phyloP scores from a whole-genome alignment of 2,329 filamentous ascomycete species.

The Alternaria rosae region DNA sequence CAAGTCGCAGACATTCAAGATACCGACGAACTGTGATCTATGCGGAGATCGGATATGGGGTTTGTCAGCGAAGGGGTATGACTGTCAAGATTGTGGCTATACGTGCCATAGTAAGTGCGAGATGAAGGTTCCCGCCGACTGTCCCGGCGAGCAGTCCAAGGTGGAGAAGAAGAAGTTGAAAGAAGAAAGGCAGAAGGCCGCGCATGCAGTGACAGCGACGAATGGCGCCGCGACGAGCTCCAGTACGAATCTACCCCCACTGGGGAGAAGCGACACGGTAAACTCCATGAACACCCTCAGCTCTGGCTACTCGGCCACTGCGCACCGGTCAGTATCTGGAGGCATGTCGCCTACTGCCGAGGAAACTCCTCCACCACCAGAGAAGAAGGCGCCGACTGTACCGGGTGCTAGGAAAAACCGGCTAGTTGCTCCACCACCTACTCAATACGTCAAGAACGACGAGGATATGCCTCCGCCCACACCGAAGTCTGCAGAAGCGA shows the following conservation, averaged over 20 bases:
- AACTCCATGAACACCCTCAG: slow-evolving; percentile 77
- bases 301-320: slow-evolving; percentile 84
- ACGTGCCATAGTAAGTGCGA: slow-evolving; percentile 99
- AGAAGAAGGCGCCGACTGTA: slow-evolving; percentile 43
- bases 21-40: slow-evolving; percentile 96
- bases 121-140: slow-evolving; percentile 97
- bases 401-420: slow-evolving; percentile 64
- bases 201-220: slow-evolving; percentile 63
- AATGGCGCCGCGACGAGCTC: slow-evolving; percentile 57
- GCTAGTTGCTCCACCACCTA: slow-evolving; percentile 85
- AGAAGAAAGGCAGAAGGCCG: slow-evolving; percentile 79
- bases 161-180: slow-evolving; percentile 97
- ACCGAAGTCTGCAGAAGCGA: slow-evolving; percentile 61
- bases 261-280: slow-evolving; percentile 86
- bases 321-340: slow-evolving; percentile 76
- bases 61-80: slow-evolving; percentile 92
- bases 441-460: slow-evolving; percentile 77
- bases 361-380: slow-evolving; percentile 48
- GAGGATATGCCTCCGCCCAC: slow-evolving; percentile 51
- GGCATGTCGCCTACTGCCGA: slow-evolving; percentile 61
- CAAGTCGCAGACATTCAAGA: slow-evolving; percentile 98
- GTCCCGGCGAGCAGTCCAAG: slow-evolving; percentile 90
- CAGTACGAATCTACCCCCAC: slow-evolving; percentile 68
- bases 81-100: slow-evolving; percentile 95
- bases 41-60: slow-evolving; percentile 98